Percentiles rank a stretch among this genome's conserved stretches.
phyloP scores from a whole-genome alignment of 192 early-diverging fungal species.

The Phycomyces nitens region DNA sequence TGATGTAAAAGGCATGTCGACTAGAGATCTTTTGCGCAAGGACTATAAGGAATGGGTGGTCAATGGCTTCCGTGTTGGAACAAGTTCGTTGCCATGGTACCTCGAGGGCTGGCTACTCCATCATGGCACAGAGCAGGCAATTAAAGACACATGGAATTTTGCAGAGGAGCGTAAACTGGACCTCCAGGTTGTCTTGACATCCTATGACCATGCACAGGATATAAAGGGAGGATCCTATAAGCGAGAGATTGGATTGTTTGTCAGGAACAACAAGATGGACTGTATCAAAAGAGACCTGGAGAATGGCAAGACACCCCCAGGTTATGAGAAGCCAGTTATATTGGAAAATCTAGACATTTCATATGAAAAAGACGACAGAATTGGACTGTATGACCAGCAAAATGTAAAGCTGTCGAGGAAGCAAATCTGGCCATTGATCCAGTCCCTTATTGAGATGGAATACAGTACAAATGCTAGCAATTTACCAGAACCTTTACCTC shows the following conservation, averaged over 20 bases:
- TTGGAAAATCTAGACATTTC: constrained; percentile 23
- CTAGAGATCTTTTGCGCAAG: constrained; percentile 55
- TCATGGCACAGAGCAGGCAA: constrained; percentile 37
- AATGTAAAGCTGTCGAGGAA: constrained; percentile 59
- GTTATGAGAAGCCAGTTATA: constrained; percentile 9
- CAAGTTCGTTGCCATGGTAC: constrained; percentile 54
- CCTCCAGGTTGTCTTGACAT: constrained; percentile 52
- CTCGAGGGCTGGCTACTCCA: constrained; percentile 48
- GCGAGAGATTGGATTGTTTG: constrained; percentile 54
- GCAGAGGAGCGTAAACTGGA: constrained; percentile 44
- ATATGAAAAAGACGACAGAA: constrained; percentile 11
- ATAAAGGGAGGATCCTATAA: constrained; percentile 44
- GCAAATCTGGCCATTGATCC: constrained; percentile 42
- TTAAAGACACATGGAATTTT: constrained; percentile 32
- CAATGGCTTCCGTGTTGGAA: constrained; percentile 49
- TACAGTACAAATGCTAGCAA: too few relatives aligned
- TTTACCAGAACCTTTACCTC: too few relatives aligned
- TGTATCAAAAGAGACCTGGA: constrained; percentile 36
- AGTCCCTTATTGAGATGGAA: neutral
- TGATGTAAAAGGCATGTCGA: constrained; percentile 42
- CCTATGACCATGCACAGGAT: constrained; percentile 46
- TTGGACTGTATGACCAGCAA: constrained; percentile 43
- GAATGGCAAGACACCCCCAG: constrained; percentile 16
- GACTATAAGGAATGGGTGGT: constrained; percentile 73
- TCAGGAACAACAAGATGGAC: constrained; percentile 18